These are phyloP conservation scores for Ammopiptanthus mongolicus DNA, from an alignment of 306 rosid genomes.

Conservation along the genomic window DNA sequence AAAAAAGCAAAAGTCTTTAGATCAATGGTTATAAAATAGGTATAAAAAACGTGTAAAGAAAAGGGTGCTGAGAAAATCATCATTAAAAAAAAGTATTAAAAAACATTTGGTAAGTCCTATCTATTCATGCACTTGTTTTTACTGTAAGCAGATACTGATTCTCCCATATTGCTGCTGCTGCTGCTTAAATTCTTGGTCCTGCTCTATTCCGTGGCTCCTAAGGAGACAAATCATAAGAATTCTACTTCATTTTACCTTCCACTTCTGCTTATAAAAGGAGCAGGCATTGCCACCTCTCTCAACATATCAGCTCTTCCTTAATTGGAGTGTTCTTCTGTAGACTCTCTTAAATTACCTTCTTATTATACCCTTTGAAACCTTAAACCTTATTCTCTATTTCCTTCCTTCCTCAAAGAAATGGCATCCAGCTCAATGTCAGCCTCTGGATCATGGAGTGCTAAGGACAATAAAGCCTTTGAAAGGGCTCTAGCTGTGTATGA, in stretches of 20 bases:
- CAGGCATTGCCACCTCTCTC: conserved; percentile 31
- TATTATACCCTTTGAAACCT: not conserved
- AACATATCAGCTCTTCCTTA: conserved; percentile 34
- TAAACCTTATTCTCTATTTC: not conserved
- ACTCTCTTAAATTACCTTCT: not conserved
- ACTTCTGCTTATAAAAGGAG: conserved; percentile 60
- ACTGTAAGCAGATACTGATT: conserved; percentile 46
- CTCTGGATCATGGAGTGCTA: conserved; percentile 74
- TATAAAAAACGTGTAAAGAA: too few species aligned
- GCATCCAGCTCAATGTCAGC: conserved; percentile 79
- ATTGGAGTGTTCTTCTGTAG: conserved; percentile 12
- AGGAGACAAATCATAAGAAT: conserved; percentile 65
- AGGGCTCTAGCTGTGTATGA: conserved; percentile 84
- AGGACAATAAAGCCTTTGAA: conserved; percentile 91
- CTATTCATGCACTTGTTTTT: conserved; percentile 4
- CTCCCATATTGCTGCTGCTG: conserved; percentile 37
- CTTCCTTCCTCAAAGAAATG: conserved; percentile 28
- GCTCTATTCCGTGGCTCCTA: conserved; percentile 45
- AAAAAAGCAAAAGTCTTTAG: too few species aligned
- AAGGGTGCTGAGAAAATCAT: too few species aligned
- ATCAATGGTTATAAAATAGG: too few species aligned
- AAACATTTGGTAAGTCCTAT: not conserved
- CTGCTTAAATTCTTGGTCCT: conserved; percentile 36
- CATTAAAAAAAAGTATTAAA: too few species aligned
- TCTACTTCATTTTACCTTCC: conserved; percentile 33